Base-by-base conservation (phyloP, 805 yeast genomes). In the Torulaspora maleeae region DNA sequence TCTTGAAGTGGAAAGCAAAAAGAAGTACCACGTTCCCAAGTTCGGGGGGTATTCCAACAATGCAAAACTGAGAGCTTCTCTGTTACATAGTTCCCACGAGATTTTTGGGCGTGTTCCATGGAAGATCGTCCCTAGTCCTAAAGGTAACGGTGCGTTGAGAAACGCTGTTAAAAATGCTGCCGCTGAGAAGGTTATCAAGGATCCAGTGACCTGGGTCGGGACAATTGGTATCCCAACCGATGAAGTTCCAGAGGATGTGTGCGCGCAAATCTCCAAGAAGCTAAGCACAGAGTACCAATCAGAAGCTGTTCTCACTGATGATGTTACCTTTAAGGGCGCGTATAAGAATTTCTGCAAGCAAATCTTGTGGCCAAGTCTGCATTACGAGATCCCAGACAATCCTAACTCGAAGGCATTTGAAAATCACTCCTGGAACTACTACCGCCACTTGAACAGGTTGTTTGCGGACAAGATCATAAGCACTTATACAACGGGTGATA, bases 341-440 rank as follows among this genome's bases (percentile, higher is more conserved):
- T 93, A 93, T 65, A 80, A 80, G 47, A 86, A 87, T 42, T 93
- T 85, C 64, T 91, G 97, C 65, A 93, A 93, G 66, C 95, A 90
- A 59, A 86, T 93, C 32, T 70, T 93, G 50, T 93, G 98, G 98
- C 99, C 99, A 27, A 87, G 96, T 2, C 75, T 93, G 51, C 86
- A 80, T 44, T 93, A 93, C 62, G 96, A 91, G 64, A 86, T 91
- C 30, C 98, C 98, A 0, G 98, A 93, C 64, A 83, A 90, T 60
- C 95, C 96, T 41, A 86, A 85, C 55, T 82, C 95, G 1, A 89
- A 89, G 64, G 95, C 95, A 0, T 93, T 91, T 66, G 96, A 91
- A 65, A 96, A 87, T 53, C 95, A 89, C 61, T 87, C 96, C 1
- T 91, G 97, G 96, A 80, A 80, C 20, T 82, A 83, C 59, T 91